Percentiles rank a stretch among this genome's conserved stretches.
phyloP scores from a whole-genome alignment of 2,329 filamentous ascomycete species.

The Trichoderma sp. region DNA sequence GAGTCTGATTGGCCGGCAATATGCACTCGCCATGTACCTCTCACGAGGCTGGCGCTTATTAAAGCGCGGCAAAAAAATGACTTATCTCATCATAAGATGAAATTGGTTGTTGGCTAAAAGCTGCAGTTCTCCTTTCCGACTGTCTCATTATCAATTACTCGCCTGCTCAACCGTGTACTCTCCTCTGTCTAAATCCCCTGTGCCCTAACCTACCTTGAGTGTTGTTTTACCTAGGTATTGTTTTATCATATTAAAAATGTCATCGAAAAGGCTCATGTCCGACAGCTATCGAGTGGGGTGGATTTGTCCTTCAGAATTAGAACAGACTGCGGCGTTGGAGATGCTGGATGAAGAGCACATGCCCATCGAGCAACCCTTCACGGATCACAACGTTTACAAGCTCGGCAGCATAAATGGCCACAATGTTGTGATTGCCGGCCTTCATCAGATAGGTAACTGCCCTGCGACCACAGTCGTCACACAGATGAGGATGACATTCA shows the following conservation, averaged over 20 bases:
- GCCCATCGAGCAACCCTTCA: neutral
- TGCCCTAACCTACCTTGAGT: no score
- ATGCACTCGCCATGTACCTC: neutral
- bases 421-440: neutral
- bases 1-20: neutral
- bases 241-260: neutral
- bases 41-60: neutral
- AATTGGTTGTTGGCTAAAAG: no score
- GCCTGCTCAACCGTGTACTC: no score
- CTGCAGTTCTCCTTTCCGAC: no score
- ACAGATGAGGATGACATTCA: neutral
- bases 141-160: no score
- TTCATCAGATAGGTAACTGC: neutral
- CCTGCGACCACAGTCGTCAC: neutral
- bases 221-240: no score
- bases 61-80: no score
- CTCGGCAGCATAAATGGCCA: conserved; percentile 6
- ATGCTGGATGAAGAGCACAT: neutral
- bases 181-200: no score
- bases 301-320: neutral
- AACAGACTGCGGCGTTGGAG: neutral
- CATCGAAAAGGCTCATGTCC: neutral
- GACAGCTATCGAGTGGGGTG: neutral
- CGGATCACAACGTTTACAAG: neutral
- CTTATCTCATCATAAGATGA: no score